Evolutionary conservation across 345 rosid species (phyloP).

Genomic region (Camelina neglecta): DNA sequence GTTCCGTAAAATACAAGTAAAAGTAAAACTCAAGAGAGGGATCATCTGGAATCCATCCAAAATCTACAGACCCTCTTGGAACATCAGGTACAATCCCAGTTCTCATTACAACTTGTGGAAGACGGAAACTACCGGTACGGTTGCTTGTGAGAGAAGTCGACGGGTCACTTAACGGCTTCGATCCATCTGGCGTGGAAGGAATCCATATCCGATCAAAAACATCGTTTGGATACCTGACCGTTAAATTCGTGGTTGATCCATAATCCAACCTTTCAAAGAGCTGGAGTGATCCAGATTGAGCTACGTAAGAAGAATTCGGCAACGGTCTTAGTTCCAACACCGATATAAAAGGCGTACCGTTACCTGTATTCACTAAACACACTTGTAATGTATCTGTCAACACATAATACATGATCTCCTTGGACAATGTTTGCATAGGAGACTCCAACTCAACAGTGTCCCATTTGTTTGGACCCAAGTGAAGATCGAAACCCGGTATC

Average conservation of each 20-base stretch:
- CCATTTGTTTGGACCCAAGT: conserved; percentile 62
- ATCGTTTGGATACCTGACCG: conserved; percentile 57
- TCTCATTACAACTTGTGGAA: conserved; percentile 49
- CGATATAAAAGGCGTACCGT: conserved; percentile 62
- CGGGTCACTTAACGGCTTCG: conserved; percentile 2
- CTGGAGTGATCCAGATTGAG: conserved; percentile 39
- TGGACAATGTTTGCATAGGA: background rate
- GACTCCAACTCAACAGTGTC: conserved; percentile 31
- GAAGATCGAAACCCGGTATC: conserved; percentile 53
- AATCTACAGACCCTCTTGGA: conserved; percentile 35
- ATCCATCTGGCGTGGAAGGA: conserved; percentile 6
- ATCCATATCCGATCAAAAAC: conserved; percentile 53
- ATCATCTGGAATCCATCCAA: conserved; percentile 40
- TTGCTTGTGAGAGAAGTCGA: conserved; percentile 15
- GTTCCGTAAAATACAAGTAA: conserved; percentile 47
- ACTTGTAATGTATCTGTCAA: conserved; percentile 46
- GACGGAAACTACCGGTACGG: background rate
- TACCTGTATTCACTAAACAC: conserved; percentile 59
- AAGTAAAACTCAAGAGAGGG: conserved; percentile 44
- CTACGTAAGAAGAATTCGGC: conserved; percentile 12
- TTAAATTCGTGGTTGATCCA: conserved; percentile 42
- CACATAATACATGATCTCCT: conserved; percentile 53
- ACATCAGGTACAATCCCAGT: conserved; percentile 45
- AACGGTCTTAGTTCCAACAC: conserved; percentile 55
- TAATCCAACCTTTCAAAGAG: conserved; percentile 44